Evolutionary conservation across 2,329 filamentous ascomycete genomes (phyloP).

Genomic region (Xylaria sp.): DNA sequence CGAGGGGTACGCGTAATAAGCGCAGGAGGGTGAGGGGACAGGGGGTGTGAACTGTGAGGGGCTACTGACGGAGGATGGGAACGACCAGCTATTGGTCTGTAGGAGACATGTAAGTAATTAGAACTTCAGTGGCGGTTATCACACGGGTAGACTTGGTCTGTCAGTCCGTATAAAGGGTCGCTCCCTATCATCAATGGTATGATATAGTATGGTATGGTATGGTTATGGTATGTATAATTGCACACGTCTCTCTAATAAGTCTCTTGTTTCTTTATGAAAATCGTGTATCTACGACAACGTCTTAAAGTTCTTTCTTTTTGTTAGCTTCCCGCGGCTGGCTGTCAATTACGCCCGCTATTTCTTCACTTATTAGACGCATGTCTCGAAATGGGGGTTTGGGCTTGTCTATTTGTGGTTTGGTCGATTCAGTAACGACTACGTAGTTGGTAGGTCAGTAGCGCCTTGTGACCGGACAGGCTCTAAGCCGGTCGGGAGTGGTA

Average conservation of each 20-base stretch:
- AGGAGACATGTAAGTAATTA: background rate
- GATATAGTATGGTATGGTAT: too few relatives aligned
- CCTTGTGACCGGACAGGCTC: slow-evolving; percentile 23
- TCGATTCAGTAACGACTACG: background rate
- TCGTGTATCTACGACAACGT: background rate
- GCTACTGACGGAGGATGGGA: background rate
- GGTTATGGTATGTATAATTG: too few relatives aligned
- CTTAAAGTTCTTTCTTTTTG: background rate
- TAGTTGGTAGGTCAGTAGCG: background rate
- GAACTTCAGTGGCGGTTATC: background rate
- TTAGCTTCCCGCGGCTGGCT: background rate
- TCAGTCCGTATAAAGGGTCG: too few relatives aligned
- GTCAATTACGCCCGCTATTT: background rate
- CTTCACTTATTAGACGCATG: background rate
- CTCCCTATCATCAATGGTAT: too few relatives aligned
- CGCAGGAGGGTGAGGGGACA: background rate
- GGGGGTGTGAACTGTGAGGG: background rate
- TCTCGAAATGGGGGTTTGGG: background rate
- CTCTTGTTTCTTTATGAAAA: background rate
- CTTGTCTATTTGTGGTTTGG: background rate
- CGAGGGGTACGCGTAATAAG: background rate
- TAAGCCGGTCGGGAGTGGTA: slow-evolving; percentile 22
- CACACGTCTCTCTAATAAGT: too few relatives aligned
- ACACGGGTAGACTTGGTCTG: background rate
- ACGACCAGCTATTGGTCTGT: background rate